Conservation (phyloP, 176 grass and related monocot genomes). For the Ensete glaucum region DNA sequence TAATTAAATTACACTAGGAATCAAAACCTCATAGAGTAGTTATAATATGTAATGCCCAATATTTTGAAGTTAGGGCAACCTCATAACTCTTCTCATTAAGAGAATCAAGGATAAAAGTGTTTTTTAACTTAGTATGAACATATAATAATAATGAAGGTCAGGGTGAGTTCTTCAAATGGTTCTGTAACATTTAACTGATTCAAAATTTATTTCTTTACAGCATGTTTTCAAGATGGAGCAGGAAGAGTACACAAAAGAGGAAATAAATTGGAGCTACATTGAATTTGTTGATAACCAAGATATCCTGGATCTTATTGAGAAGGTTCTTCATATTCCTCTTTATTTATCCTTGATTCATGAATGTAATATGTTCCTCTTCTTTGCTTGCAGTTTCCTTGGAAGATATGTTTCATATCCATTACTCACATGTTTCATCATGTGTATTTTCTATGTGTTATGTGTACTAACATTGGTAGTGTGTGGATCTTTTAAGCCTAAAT, state of each 20-base stretch:
- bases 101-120: neutral
- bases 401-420: neutral
- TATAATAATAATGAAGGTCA: neutral
- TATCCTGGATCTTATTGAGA: conserved; percentile 99
- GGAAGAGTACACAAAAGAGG: conserved; percentile 97
- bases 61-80: neutral
- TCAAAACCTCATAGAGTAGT: neutral
- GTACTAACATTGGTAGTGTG: neutral
- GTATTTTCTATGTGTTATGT: neutral
- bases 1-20: neutral
- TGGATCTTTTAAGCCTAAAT: neutral
- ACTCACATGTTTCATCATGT: neutral
- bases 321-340: conserved; percentile 35
- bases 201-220: conserved; percentile 34
- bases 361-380: neutral
- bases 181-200: neutral
- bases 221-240: conserved; percentile 99
- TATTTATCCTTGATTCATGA: neutral
- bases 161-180: neutral
- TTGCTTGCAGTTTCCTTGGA: neutral
- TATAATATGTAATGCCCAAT: neutral
- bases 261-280: conserved; percentile 99
- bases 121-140: neutral
- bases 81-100: neutral
- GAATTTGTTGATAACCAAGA: conserved; percentile 99